Evolutionary conservation across 305 asterid species (phyloP).

Genomic region (Solanum chacoense): DNA sequence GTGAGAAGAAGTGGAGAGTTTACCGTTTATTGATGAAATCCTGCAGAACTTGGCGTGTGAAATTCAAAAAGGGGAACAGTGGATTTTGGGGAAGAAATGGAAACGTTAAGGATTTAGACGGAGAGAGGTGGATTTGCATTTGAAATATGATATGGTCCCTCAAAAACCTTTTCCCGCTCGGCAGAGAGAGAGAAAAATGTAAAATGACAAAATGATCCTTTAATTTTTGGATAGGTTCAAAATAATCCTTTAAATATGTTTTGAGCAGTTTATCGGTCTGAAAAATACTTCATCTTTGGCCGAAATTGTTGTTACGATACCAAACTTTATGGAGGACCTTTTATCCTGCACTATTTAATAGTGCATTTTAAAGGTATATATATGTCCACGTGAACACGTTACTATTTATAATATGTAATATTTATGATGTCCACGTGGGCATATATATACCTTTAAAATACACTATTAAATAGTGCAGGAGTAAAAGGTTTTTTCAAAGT

Average conservation of each 20-base stretch:
- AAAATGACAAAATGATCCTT: neutral
- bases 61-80: neutral
- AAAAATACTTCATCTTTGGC: too few species aligned
- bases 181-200: neutral
- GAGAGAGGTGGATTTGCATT: neutral
- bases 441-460: too few species aligned
- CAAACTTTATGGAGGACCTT: too few species aligned
- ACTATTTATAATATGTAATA: too few species aligned
- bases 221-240: neutral
- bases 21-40: neutral
- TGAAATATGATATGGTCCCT: neutral
- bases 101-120: neutral
- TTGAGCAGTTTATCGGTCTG: neutral
- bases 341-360: too few species aligned
- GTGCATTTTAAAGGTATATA: too few species aligned
- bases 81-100: neutral
- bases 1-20: neutral
- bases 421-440: too few species aligned
- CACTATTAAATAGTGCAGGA: too few species aligned
- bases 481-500: too few species aligned
- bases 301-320: too few species aligned
- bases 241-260: neutral
- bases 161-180: slow-evolving; percentile 1
- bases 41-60: neutral
- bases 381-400: too few species aligned